phyloP scores from a whole-genome alignment of 1,284 basidiomycete species.

The Agaricales sp. region DNA sequence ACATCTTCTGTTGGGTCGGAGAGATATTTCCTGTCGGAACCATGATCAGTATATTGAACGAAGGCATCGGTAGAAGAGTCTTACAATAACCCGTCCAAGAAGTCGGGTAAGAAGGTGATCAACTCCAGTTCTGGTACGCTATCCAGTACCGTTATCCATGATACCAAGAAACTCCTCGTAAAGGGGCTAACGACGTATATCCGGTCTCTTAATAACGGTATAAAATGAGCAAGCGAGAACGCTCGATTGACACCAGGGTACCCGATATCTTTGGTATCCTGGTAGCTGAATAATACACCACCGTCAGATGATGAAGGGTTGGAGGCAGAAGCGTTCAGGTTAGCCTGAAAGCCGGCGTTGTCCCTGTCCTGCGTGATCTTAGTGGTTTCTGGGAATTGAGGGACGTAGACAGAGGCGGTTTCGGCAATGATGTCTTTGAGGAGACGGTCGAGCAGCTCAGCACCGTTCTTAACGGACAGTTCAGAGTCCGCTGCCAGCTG shows the following conservation, averaged over 20 bases:
- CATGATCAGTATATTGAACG: conserved; percentile 5
- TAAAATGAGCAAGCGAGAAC: conserved; percentile 91
- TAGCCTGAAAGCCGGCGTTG: conserved; percentile 21
- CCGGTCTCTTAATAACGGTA: conserved; percentile 87
- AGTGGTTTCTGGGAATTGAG: conserved; percentile 76
- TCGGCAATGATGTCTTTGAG: conserved; percentile 98
- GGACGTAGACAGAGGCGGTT: conserved; percentile 91
- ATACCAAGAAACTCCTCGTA: conserved; percentile 91
- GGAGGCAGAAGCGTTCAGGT: background rate
- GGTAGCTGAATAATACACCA: background rate
- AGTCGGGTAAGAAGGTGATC: conserved; percentile 89
- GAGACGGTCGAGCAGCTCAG: conserved; percentile 93
- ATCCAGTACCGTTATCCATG: conserved; percentile 94
- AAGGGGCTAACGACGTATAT: conserved; percentile 96
- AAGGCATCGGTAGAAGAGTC: conserved; percentile 23
- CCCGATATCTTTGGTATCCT: conserved; percentile 42
- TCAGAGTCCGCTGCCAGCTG: conserved; percentile 96
- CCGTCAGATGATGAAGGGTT: background rate
- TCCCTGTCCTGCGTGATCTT: conserved; percentile 41
- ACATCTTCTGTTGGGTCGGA: conserved; percentile 95
- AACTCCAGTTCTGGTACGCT: conserved; percentile 96
- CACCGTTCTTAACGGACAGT: conserved; percentile 95
- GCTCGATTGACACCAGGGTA: conserved; percentile 52
- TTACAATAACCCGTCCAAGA: conserved; percentile 88
- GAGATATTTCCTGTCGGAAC: conserved; percentile 70